Evolutionary conservation across 2,329 filamentous ascomycete genomes (phyloP).

Genomic region (Aspergillus tamarii): DNA sequence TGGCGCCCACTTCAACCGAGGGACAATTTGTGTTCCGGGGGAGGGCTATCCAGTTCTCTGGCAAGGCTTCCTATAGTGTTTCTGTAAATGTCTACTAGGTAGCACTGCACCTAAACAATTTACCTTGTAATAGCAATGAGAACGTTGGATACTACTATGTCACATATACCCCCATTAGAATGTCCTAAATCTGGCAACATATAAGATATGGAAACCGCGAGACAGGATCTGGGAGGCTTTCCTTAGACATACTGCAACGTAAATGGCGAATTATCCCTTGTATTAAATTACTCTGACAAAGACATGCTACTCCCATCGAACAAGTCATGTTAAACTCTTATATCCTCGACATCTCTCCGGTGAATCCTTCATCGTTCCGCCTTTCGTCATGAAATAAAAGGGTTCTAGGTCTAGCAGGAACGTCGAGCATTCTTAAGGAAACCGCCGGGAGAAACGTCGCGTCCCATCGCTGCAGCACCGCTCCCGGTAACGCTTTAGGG

Average conservation of each 20-base stretch:
- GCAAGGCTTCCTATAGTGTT: neutral
- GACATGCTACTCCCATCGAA: too few species aligned
- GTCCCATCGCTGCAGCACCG: neutral
- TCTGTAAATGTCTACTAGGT: neutral
- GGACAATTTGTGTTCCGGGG: neutral
- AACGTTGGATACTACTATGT: too few species aligned
- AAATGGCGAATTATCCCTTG: neutral
- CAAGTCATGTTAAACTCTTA: neutral
- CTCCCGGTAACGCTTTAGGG: conserved; percentile 25
- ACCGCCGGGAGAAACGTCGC: neutral
- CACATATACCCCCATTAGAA: too few species aligned
- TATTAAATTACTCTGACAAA: neutral
- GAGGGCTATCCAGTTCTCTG: neutral
- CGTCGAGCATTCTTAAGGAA: neutral
- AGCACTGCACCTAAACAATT: neutral
- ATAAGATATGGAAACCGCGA: too few species aligned
- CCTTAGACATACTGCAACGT: neutral
- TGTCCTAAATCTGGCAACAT: too few species aligned
- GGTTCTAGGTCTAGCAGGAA: neutral
- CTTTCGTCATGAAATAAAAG: neutral
- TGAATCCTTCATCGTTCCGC: neutral
- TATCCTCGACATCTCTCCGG: neutral
- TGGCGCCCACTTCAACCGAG: neutral
- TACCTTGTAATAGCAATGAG: too few species aligned
- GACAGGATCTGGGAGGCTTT: too few species aligned